phyloP scores from a whole-genome alignment of 345 rosid genomes.

The Kernera saxatilis region DNA sequence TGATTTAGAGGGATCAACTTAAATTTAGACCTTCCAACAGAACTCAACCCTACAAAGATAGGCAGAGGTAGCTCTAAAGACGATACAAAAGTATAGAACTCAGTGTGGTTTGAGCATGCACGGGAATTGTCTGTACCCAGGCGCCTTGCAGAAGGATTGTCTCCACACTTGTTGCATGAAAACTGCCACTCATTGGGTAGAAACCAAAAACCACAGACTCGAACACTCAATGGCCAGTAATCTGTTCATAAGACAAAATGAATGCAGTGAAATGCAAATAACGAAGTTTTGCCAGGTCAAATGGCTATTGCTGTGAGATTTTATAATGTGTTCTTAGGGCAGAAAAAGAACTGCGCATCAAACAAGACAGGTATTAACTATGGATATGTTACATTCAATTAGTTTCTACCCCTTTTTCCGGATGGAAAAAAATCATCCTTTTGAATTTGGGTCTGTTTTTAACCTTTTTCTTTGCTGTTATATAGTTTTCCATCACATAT shows the following conservation, averaged over 20 bases:
- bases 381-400: not conserved
- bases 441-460: not conserved
- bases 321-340: not conserved
- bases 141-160: constrained; percentile 31
- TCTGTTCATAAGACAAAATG: constrained; percentile 38
- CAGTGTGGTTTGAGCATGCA: constrained; percentile 57
- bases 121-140: constrained; percentile 23
- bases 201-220: constrained; percentile 87
- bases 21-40: constrained; percentile 68
- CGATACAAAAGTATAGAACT: constrained; percentile 47
- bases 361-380: not conserved
- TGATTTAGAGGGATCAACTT: constrained; percentile 14
- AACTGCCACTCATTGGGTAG: constrained; percentile 78
- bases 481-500: not conserved
- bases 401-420: not conserved
- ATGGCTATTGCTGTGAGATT: not conserved
- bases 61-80: constrained; percentile 38
- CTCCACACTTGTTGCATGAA: constrained; percentile 66
- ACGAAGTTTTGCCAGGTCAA: not conserved
- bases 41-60: constrained; percentile 69
- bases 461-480: not conserved
- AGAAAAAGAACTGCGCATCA: not conserved
- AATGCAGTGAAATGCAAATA: constrained; percentile 15
- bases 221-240: constrained; percentile 74
- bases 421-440: not conserved